A percentile compares a stretch with the other conserved stretches of the same genome.
phyloP scores from a whole-genome alignment of 2,329 filamentous ascomycete genomes.

The Cladosporium colombiae region DNA sequence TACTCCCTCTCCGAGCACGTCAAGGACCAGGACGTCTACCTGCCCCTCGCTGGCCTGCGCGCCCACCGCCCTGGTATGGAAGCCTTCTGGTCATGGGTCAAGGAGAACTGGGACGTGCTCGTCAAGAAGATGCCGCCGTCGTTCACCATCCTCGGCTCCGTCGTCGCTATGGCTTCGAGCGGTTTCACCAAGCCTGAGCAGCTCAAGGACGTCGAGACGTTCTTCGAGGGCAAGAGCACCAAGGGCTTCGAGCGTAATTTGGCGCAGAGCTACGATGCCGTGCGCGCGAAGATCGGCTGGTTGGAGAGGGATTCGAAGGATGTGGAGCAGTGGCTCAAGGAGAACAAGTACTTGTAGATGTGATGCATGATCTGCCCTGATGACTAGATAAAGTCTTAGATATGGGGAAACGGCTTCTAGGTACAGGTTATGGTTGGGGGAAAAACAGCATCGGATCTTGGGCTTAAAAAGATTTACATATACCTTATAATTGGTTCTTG shows the following conservation, averaged over 20 bases:
- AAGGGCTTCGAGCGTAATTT: conserved; percentile 86
- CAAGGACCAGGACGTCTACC: conserved; percentile 92
- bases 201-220: conserved; percentile 71
- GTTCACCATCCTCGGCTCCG: conserved; percentile 78
- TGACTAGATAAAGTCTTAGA: not conserved
- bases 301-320: conserved; percentile 73
- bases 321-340: conserved; percentile 71
- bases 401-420: not conserved
- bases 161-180: conserved; percentile 79
- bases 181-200: conserved; percentile 79
- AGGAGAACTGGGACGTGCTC: conserved; percentile 83
- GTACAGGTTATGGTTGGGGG: not conserved
- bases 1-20: conserved; percentile 77
- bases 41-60: conserved; percentile 78
- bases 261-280: conserved; percentile 83
- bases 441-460: not conserved
- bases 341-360: conserved; percentile 59
- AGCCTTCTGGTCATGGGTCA: conserved; percentile 80
- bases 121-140: conserved; percentile 81
- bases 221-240: conserved; percentile 80
- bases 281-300: conserved; percentile 83
- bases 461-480: not conserved
- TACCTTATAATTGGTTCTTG: not conserved
- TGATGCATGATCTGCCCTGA: not conserved
- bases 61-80: conserved; percentile 75